Evolutionary conservation across 495 filamentous ascomycete species (phyloP).

Genomic region (Apiosordaria backusii): DNA sequence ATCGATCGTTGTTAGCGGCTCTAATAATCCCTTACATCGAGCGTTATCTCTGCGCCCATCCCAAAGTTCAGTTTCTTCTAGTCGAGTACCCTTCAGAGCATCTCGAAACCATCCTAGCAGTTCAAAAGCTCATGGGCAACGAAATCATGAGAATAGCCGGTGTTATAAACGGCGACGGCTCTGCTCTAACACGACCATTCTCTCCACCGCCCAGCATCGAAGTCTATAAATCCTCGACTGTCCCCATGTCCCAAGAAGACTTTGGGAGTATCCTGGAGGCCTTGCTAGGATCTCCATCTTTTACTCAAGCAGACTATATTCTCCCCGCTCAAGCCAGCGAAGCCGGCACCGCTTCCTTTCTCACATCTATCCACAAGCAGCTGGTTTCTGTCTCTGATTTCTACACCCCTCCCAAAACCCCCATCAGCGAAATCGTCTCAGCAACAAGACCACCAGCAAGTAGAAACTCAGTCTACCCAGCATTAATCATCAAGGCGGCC

Average conservation of each 20-base stretch:
- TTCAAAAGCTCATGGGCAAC: conserved; percentile 42
- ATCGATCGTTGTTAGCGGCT: conserved; percentile 41
- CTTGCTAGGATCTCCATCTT: conserved; percentile 23
- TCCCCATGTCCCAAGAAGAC: background rate
- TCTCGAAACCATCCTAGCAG: conserved; percentile 40
- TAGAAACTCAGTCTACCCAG: background rate
- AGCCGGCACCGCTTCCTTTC: conserved; percentile 37
- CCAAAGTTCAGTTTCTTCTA: conserved; percentile 42
- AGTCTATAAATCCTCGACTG: background rate
- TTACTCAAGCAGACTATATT: conserved; percentile 42
- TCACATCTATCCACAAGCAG: conserved; percentile 41
- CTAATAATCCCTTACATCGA: conserved; percentile 47
- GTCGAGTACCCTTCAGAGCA: conserved; percentile 48
- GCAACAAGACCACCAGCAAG: background rate
- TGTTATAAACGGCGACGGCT: conserved; percentile 35
- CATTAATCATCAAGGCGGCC: background rate
- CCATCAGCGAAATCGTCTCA: conserved; percentile 1
- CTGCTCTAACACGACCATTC: conserved; percentile 8
- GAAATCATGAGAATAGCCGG: conserved; percentile 44
- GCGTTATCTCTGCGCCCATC: conserved; percentile 37
- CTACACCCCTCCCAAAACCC: conserved; percentile 28
- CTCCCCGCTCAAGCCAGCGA: conserved; percentile 40
- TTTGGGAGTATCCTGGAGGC: conserved; percentile 1
- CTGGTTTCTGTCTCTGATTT: conserved; percentile 34
- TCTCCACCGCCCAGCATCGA: conserved; percentile 6